Evolutionary conservation across 2,329 filamentous ascomycete species (phyloP).

Genomic region (Trichoderma sp.): DNA sequence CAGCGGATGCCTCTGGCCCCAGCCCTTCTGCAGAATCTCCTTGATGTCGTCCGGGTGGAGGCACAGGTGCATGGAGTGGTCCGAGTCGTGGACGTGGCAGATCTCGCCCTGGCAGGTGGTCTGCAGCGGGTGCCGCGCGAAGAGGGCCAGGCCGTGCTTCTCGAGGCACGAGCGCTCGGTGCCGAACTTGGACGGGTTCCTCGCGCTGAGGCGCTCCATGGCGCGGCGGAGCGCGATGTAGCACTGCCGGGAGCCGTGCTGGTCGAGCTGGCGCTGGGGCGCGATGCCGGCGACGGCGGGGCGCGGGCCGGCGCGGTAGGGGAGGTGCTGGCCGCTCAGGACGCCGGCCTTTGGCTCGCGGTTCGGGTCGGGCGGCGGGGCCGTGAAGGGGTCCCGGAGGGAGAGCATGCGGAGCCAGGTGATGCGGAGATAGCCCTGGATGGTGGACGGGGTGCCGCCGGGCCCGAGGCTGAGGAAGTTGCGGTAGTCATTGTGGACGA

Average conservation of each 20-base stretch:
- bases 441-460: slow-evolving; percentile 76
- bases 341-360: slow-evolving; percentile 61
- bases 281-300: slow-evolving; percentile 75
- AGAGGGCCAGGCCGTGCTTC: slow-evolving; percentile 78
- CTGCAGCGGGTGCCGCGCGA: slow-evolving; percentile 66
- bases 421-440: slow-evolving; percentile 72
- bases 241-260: slow-evolving; percentile 58
- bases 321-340: slow-evolving; percentile 56
- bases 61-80: slow-evolving; percentile 77
- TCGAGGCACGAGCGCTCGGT: slow-evolving; percentile 76
- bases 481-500: slow-evolving; percentile 70
- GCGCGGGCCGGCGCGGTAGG: slow-evolving; percentile 63
- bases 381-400: slow-evolving; percentile 68
- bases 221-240: slow-evolving; percentile 58
- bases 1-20: slow-evolving; percentile 73
- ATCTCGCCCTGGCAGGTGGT: slow-evolving; percentile 79
- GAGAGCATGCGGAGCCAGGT: slow-evolving; percentile 72
- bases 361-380: slow-evolving; percentile 55
- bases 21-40: slow-evolving; percentile 71
- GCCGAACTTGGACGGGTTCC: slow-evolving; percentile 53
- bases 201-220: slow-evolving; percentile 54
- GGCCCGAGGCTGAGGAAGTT: slow-evolving; percentile 78
- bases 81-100: slow-evolving; percentile 75
- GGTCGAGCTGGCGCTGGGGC: slow-evolving; percentile 76
- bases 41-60: slow-evolving; percentile 78